Conservation (phyloP, 768 basidiomycete genomes). For the Auricularia heimuer region DNA sequence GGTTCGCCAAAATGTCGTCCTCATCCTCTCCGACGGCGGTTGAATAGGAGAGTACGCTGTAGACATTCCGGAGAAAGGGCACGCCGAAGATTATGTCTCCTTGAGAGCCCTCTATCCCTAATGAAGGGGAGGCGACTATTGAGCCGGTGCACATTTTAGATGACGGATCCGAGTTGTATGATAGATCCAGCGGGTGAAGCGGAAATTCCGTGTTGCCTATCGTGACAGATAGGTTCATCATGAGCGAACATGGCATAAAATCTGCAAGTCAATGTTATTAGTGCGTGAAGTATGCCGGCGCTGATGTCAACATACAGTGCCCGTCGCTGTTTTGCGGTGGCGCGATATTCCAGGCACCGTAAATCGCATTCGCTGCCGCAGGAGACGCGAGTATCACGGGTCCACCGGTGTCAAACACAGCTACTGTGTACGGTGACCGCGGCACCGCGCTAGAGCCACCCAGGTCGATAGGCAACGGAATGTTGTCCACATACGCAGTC, state of each 20-base stretch:
- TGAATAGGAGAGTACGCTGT: constrained; percentile 65
- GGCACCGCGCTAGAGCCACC: constrained; percentile 24
- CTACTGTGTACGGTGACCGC: neutral
- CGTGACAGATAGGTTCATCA: constrained; percentile 63
- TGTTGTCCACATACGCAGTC: constrained; percentile 48
- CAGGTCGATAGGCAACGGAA: constrained; percentile 30
- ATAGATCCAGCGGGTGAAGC: constrained; percentile 69
- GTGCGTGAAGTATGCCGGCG: neutral
- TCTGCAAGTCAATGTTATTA: constrained; percentile 30
- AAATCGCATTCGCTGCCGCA: constrained; percentile 61
- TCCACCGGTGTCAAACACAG: constrained; percentile 30
- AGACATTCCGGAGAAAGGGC: constrained; percentile 66
- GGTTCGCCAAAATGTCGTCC: constrained; percentile 15
- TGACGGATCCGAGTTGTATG: constrained; percentile 31
- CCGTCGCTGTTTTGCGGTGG: constrained; percentile 43
- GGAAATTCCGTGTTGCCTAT: constrained; percentile 46
- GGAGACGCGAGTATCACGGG: constrained; percentile 56
- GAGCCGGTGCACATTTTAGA: constrained; percentile 49
- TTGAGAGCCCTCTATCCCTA: constrained; percentile 25
- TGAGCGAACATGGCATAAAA: constrained; percentile 61
- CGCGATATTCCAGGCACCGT: constrained; percentile 57
- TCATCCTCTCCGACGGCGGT: neutral
- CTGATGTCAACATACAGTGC: constrained; percentile 38
- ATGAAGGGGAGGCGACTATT: constrained; percentile 45
- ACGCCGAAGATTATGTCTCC: constrained; percentile 74